Base-by-base conservation (phyloP, 228 moss, liverwort and hornwort genomes). In the Sphagnum magellanicum region DNA sequence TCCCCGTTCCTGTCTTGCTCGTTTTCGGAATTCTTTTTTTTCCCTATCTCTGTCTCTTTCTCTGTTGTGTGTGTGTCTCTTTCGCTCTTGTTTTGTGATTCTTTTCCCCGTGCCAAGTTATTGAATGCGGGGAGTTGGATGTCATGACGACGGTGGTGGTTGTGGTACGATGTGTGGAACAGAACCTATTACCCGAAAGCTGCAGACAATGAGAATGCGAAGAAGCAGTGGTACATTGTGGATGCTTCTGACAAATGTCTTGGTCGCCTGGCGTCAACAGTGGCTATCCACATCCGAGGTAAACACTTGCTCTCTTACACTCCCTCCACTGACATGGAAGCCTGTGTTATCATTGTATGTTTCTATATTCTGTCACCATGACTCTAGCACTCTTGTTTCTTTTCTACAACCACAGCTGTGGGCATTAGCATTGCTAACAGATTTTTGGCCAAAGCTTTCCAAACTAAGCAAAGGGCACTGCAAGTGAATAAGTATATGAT, bases 221-320 rank as follows among this genome's bases (percentile, higher is more conserved):
- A 90, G 84, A 93, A 93, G 67, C 88, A 82, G 57, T 93, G 90
- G 90, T 93, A 89, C 73, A 90, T 93, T 4, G 88, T 93, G 72
- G 93, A 93, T 68, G 90, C 93, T 47, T 88, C 93, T 5, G 93
- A 90, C 16, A 88, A 84, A 85, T 82, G 93, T 15, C 66, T 90
- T 50, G 88, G 90, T 61, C 90, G 90, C 61, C 78, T 92, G 64
- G 92, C 90, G 6, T 81, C 89, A 17, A 79, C 88, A 11, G 78
- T 92, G 49, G 92, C 89, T 0, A 70, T 92, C 50, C 72, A 92
- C 68, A 92, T 92, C 53, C 88, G 92, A 12, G 90, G 92, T 16
- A 92, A 92, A 78, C 74, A 92, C n/a, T 6, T 89, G 57, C 81
- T 86, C 14, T 67, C 83, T 5, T 92, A 78, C 67, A 84, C 89